These are phyloP conservation scores for Isabelozyma heimii DNA, from an alignment of 805 yeast genomes.

Conservation along the genomic window DNA sequence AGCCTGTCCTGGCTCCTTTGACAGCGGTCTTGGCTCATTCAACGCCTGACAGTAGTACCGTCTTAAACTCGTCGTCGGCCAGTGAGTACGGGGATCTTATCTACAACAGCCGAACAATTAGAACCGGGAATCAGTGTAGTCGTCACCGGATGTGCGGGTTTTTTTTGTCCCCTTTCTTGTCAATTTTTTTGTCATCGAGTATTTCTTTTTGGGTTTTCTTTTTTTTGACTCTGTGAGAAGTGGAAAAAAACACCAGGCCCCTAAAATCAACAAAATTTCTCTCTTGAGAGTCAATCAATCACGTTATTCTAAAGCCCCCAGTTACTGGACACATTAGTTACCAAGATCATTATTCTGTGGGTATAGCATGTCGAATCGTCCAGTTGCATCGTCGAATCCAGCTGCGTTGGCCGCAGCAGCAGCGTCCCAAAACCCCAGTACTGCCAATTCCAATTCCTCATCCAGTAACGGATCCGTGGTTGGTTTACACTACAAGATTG, in stretches of 20 bases:
- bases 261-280: background rate
- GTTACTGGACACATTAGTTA: background rate
- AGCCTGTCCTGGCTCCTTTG: too few species aligned
- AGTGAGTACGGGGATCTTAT: background rate
- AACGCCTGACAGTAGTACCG: too few species aligned
- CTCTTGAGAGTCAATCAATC: background rate
- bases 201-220: background rate
- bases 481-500: slow-evolving; percentile 74
- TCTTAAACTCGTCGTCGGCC: background rate
- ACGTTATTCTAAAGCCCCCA: too few species aligned
- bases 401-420: slow-evolving; percentile 42
- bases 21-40: too few species aligned
- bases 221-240: background rate
- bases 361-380: slow-evolving; percentile 21
- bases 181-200: background rate
- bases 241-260: background rate
- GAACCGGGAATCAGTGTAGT: background rate
- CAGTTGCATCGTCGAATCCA: slow-evolving; percentile 23
- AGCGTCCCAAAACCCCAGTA: slow-evolving; percentile 25
- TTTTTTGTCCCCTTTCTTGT: background rate
- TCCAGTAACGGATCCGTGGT: slow-evolving; percentile 36
- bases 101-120: too few species aligned
- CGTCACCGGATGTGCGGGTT: background rate
- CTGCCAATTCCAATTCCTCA: slow-evolving; percentile 11
- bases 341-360: background rate